phyloP scores from a whole-genome alignment of 2,329 filamentous ascomycete genomes.

The Capronia coronata region DNA sequence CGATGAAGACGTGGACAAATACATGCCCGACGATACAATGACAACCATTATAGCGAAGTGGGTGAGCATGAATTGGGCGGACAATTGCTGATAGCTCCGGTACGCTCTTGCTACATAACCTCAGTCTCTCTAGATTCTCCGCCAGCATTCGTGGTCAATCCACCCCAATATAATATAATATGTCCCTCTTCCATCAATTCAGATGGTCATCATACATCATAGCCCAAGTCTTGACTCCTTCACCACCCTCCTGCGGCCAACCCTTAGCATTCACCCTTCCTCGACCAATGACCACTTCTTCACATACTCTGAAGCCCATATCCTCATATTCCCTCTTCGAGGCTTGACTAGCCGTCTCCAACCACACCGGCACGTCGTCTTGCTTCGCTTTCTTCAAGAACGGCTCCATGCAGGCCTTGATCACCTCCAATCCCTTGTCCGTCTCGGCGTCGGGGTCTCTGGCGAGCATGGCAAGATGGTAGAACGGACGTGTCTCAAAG shows the following conservation, averaged over 20 bases:
- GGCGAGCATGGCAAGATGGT: constrained; percentile 26
- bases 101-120: too few relatives aligned
- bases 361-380: constrained; percentile 24
- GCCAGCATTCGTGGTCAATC: too few relatives aligned
- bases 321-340: constrained; percentile 24
- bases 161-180: neutral
- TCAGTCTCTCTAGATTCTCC: too few relatives aligned
- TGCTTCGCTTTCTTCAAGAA: constrained; percentile 24
- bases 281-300: constrained; percentile 26
- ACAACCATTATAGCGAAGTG: constrained; percentile 55
- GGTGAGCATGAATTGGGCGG: constrained; percentile 51
- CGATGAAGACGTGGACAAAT: constrained; percentile 46
- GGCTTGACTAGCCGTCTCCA: constrained; percentile 22
- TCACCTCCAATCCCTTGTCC: constrained; percentile 14
- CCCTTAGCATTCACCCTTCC: constrained; percentile 22
- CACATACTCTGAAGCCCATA: constrained; percentile 25
- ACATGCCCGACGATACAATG: constrained; percentile 49
- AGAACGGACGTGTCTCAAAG: constrained; percentile 26
- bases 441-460: constrained; percentile 15
- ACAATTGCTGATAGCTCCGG: constrained; percentile 24
- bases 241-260: constrained; percentile 24
- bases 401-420: constrained; percentile 20
- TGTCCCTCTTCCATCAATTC: constrained; percentile 5
- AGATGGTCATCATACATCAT: constrained; percentile 26
- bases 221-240: constrained; percentile 26